Base-by-base conservation (phyloP, 352 stramenopile species). In the Phytopythium montanum region DNA sequence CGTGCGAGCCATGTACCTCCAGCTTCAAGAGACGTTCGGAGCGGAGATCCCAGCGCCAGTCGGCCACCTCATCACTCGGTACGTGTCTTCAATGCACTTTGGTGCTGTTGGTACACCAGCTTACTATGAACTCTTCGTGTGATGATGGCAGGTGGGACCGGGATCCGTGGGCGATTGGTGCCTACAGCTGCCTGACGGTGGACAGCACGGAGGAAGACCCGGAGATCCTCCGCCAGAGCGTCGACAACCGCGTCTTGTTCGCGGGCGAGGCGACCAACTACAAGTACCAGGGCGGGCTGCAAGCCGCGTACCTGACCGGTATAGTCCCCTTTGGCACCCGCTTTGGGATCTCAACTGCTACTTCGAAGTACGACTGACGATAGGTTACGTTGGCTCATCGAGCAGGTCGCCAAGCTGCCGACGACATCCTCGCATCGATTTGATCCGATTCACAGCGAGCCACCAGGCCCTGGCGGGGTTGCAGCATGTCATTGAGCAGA, bases 261-360 rank as follows among this genome's bases (percentile, higher is more conserved):
- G 79, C 79, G 1, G 83, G 83, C 16, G 83, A 92, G 49, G 81
- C 79, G 16, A 92, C 80, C 8, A 73, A 76, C 45, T 80, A 88
- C 64, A 73, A 81, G 51, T 87, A 88, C 56, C 82, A 88, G 52
- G 77, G 76, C 5, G 80, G 76, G 4, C 65, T 88, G 16, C 79
- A 88, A 44, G 81, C 79, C 7, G 83, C 83, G n/a, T 87, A 87
- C 45, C 54, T 90, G 14, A 88, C 76, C 10, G 78, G 77, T 36
- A 7, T 36, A 34, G 29, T 34, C 29, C 29, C 29, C 4, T 34
- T 4, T 34, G 5, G 29, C 29, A n/a, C n/a, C n/a, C n/a, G n/a
- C n/a, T n/a, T n/a, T n/a, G n/a, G n/a, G n/a, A n/a, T n/a, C n/a
- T n/a, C n/a, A n/a, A n/a, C n/a, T n/a, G n/a, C n/a, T n/a, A n/a